These are phyloP conservation scores for Globisporangium nunn DNA, from an alignment of 352 stramenopile genomes.

Conservation along the genomic window DNA sequence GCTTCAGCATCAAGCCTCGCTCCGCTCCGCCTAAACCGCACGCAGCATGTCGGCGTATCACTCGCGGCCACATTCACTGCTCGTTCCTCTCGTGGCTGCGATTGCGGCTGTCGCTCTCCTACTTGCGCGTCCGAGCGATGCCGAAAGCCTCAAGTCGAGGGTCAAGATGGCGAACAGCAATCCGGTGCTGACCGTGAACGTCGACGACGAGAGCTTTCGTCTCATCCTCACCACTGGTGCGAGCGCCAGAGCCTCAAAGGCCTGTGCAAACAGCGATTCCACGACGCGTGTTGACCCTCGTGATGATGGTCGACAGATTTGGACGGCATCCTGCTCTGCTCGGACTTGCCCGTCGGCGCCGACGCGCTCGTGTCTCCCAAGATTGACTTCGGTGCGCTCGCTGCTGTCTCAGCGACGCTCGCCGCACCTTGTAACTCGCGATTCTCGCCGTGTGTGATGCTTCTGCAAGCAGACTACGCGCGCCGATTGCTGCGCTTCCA, in stretches of 20 bases:
- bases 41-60: background rate
- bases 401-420: background rate
- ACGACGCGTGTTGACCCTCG: background rate
- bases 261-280: background rate
- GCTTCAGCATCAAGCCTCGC: background rate
- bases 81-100: background rate
- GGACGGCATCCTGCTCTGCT: conserved; percentile 30
- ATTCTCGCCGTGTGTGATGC: background rate
- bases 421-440: background rate
- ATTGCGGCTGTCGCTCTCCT: background rate
- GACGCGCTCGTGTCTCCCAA: conserved; percentile 1
- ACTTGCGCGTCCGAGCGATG: background rate
- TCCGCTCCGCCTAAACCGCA: background rate
- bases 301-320: conserved; percentile 15
- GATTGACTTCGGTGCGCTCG: conserved; percentile 30
- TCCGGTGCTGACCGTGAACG: conserved; percentile 23
- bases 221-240: conserved; percentile 38
- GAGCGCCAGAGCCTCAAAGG: background rate
- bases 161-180: conserved; percentile 40
- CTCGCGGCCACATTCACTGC: background rate
- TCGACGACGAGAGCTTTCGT: conserved; percentile 23
- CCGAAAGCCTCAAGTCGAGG: conserved; percentile 9
- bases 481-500: conserved; percentile 46
- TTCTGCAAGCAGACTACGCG: conserved; percentile 32
- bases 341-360: conserved; percentile 14